phyloP scores from a whole-genome alignment of 2,329 filamentous ascomycete species.

The Fusarium gaditjirri region DNA sequence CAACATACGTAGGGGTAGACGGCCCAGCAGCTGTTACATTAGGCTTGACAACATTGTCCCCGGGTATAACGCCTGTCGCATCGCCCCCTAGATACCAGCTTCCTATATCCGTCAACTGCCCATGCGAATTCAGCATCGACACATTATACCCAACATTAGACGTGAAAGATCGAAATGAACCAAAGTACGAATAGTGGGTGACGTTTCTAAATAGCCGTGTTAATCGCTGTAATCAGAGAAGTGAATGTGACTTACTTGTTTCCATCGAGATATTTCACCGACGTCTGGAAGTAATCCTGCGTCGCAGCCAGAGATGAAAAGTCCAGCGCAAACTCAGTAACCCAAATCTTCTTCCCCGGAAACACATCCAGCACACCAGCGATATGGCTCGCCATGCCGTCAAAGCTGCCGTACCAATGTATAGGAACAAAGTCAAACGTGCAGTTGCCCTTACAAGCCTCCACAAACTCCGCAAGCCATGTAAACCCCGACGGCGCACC shows the following conservation, averaged over 20 bases:
- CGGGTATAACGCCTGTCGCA: neutral
- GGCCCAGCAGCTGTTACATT: neutral
- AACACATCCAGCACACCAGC: neutral
- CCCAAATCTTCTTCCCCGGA: neutral
- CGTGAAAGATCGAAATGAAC: neutral
- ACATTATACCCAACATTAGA: neutral
- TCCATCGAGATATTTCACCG: neutral
- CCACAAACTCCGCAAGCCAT: neutral
- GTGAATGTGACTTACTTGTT: neutral
- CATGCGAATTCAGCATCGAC: neutral
- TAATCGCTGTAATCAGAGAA: rapidly evolving
- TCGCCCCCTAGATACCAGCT: neutral
- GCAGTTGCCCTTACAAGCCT: neutral
- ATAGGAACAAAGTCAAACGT: neutral
- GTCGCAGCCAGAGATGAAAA: neutral
- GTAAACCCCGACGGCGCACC: neutral
- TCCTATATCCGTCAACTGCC: neutral
- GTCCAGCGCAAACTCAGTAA: neutral
- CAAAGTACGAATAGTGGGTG: neutral
- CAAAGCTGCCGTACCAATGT: neutral
- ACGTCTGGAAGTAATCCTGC: neutral
- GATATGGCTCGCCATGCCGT: neutral
- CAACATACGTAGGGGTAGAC: neutral
- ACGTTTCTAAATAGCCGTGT: neutral
- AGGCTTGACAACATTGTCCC: neutral